Evolutionary conservation across 2,329 filamentous ascomycete species (phyloP), one percentile per base, ranked within the genome.

Genomic region (Monosporascus cannonballus): DNA sequence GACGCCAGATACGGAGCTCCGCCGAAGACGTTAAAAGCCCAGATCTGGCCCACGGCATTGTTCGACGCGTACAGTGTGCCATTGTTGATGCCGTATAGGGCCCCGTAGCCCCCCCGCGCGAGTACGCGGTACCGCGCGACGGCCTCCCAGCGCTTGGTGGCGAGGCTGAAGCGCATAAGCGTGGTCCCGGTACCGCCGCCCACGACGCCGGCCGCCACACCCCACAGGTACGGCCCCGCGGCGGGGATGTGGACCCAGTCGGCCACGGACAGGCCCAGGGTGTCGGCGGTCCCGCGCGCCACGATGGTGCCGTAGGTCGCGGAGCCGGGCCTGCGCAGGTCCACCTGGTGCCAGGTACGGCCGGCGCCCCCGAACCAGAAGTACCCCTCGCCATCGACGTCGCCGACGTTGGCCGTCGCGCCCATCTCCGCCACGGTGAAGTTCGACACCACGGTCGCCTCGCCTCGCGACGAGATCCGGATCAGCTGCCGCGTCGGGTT

Each of bases 161-260:
- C 37, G 36, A 50, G 20, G 8, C 41, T 20, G 18, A 50, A 50
- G 18, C 49, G 49, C 37, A 50, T 7, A 4, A 50, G 49, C 39
- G 37, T 9, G 5, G 49, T 45, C 22, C 6, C 42, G 6, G 5
- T 17, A 6, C 22, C 42, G 20, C n/a, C 22, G 42, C 39, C 22
- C 17, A 20, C 39, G 27, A 30, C 1, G 11, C 24, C 24, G 15
- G 1, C 7, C 38, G 24, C 24, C 17, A 52, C n/a, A 9, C 20
- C 14, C 27, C 36, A 52, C 36, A 52, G 18, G 45, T 42, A 39
- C 20, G 15, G 17, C 9, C 50, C 50, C 14, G 36, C 50, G 24
- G 17, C 46, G 9, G 50, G 50, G 17, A 52, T 37, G 27, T 48
- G 42, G 4, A 42, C 50, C 50, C 50, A 52, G 37, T 52, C 50